These are phyloP conservation scores for Clitopilus passeckerianus DNA, from an alignment of 768 basidiomycete species.

Conservation along the genomic window DNA sequence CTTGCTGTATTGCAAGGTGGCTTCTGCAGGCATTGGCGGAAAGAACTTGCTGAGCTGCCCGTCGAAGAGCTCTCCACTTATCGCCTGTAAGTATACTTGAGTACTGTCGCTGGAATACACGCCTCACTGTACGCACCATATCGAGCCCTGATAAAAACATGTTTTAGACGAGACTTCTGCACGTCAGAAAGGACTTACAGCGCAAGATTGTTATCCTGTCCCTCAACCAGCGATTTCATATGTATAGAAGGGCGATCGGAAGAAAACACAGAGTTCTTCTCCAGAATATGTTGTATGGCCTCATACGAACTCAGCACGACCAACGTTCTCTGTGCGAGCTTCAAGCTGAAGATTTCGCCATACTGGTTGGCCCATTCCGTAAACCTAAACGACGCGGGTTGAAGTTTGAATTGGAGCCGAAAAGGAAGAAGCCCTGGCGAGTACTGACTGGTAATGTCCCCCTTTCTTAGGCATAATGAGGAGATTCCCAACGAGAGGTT, in stretches of 20 bases:
- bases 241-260: not conserved
- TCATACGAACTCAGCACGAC: conserved; percentile 17
- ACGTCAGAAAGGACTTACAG: not conserved
- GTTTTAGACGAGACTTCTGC: too few species aligned
- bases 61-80: not conserved
- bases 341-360: conserved; percentile 20
- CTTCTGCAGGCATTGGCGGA: not conserved
- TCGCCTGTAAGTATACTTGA: not conserved
- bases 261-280: not conserved
- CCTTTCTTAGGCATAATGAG: not conserved
- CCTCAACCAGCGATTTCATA: not conserved
- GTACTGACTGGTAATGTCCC: not conserved
- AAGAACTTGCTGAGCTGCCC: not conserved
- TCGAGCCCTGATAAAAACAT: not conserved
- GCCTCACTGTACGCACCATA: not conserved
- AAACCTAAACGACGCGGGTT: not conserved
- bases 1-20: not conserved
- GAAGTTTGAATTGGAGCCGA: too few species aligned
- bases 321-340: conserved; percentile 18
- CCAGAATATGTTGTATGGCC: conserved; percentile 18
- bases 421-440: not conserved
- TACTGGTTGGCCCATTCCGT: conserved; percentile 14
- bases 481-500: not conserved
- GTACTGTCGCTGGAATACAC: not conserved
- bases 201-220: not conserved